Evolutionary conservation across 192 early-diverging fungal species (phyloP).

Genomic region (Podila horticola): DNA sequence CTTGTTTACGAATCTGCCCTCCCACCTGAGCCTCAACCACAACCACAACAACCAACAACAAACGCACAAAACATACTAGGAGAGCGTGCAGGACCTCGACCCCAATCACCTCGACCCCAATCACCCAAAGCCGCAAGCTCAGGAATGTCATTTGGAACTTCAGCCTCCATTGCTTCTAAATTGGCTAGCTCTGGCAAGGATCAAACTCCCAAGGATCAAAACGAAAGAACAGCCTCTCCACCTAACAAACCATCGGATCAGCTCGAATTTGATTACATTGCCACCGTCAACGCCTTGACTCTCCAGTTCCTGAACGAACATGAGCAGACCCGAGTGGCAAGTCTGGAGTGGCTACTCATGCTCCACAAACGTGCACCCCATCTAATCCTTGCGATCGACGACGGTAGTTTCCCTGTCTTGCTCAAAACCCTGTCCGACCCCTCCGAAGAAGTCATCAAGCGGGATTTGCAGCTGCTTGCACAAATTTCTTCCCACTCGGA

Average conservation of each 20-base stretch:
- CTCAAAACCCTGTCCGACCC: conserved; percentile 93
- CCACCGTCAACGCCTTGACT: conserved; percentile 83
- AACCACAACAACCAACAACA: not conserved
- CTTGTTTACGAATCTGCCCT: conserved; percentile 76
- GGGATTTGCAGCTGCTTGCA: conserved; percentile 93
- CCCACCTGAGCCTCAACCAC: conserved; percentile 38
- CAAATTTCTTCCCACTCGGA: conserved; percentile 91
- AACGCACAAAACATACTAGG: conserved; percentile 11
- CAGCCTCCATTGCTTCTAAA: conserved; percentile 48
- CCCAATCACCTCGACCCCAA: conserved; percentile 29
- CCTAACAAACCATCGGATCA: conserved; percentile 8
- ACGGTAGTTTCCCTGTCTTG: conserved; percentile 86
- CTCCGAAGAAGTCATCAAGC: conserved; percentile 94
- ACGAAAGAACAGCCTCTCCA: conserved; percentile 3
- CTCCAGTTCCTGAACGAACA: conserved; percentile 85
- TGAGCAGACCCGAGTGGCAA: conserved; percentile 92
- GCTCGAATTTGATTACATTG: conserved; percentile 80
- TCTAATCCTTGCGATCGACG: conserved; percentile 88
- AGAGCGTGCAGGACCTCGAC: not conserved
- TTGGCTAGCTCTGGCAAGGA: conserved; percentile 11
- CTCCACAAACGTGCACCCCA: conserved; percentile 93
- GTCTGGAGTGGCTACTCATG: conserved; percentile 97
- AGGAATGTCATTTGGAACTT: conserved; percentile 40
- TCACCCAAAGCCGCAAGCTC: conserved; percentile 48
- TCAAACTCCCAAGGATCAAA: conserved; percentile 4